Percentiles rank a stretch among this genome's conserved stretches.
Conservation (phyloP, 2,329 filamentous ascomycete genomes). For the Lizonia empirigonia region DNA sequence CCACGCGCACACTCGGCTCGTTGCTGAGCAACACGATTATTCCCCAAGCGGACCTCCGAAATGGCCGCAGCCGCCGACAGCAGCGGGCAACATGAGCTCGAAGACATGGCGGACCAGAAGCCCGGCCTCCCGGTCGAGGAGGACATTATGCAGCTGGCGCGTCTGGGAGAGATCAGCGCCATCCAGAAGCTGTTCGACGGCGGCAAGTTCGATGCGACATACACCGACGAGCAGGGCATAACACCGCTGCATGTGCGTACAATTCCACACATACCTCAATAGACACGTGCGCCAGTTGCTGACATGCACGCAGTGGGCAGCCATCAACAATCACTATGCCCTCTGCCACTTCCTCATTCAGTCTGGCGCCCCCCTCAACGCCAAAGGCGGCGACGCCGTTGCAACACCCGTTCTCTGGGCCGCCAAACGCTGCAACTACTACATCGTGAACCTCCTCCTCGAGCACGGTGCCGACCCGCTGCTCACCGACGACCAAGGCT, state of each 20-base stretch:
- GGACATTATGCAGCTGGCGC: slow-evolving; percentile 94
- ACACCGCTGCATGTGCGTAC: slow-evolving; percentile 84
- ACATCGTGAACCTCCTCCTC: slow-evolving; percentile 90
- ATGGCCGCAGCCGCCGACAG: slow-evolving; percentile 35
- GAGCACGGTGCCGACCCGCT: slow-evolving; percentile 91
- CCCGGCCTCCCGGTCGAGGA: slow-evolving; percentile 62
- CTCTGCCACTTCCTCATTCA: slow-evolving; percentile 96
- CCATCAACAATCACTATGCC: slow-evolving; percentile 97
- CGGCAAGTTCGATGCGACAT: slow-evolving; percentile 80
- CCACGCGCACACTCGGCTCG: background rate
- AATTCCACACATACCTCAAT: background rate
- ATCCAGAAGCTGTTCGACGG: slow-evolving; percentile 91
- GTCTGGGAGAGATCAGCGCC: slow-evolving; percentile 80
- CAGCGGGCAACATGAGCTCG: slow-evolving; percentile 44
- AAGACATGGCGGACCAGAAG: slow-evolving; percentile 44
- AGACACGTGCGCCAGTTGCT: slow-evolving; percentile 5
- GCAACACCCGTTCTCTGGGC: slow-evolving; percentile 97
- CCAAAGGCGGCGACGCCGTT: slow-evolving; percentile 91
- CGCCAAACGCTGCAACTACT: slow-evolving; percentile 94
- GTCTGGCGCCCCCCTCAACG: slow-evolving; percentile 86
- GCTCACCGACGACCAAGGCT: slow-evolving; percentile 90
- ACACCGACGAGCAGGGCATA: slow-evolving; percentile 89
- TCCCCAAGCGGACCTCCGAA: slow-evolving; percentile 27
- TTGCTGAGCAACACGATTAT: slow-evolving; percentile 4
- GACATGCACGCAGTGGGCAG: slow-evolving; percentile 75